Conservation (phyloP, 345 rosid species). For the Corymbia maculata region DNA sequence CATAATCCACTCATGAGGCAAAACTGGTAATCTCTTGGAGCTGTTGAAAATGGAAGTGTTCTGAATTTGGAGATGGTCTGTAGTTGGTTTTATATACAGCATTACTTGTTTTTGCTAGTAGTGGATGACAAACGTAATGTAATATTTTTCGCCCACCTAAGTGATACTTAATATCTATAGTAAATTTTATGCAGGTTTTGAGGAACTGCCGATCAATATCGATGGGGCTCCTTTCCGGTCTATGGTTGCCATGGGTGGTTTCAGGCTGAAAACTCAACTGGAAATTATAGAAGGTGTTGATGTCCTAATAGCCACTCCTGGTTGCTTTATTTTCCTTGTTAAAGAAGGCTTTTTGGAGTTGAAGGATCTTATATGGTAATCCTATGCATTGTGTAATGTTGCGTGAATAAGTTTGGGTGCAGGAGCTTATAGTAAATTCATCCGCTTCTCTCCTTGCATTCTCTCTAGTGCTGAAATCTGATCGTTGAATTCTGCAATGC, state of each 20-base stretch:
- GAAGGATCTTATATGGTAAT: constrained; percentile 64
- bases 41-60: not conserved
- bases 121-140: not conserved
- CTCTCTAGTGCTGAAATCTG: not conserved
- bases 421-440: too few species aligned
- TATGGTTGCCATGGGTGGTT: constrained; percentile 84
- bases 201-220: constrained; percentile 60
- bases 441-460: not conserved
- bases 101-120: not conserved
- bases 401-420: not conserved
- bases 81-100: not conserved
- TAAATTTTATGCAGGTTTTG: constrained; percentile 54
- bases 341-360: constrained; percentile 59
- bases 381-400: not conserved
- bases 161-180: not conserved
- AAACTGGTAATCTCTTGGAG: not conserved
- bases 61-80: not conserved
- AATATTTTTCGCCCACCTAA: not conserved
- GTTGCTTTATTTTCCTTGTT: constrained; percentile 73
- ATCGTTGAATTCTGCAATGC: not conserved
- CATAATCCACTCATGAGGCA: not conserved
- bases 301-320: constrained; percentile 85
- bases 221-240: constrained; percentile 87
- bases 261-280: constrained; percentile 73
- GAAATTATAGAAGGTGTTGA: constrained; percentile 76